phyloP scores from a whole-genome alignment of 495 filamentous ascomycete species.

The Xeromyces bisporus region DNA sequence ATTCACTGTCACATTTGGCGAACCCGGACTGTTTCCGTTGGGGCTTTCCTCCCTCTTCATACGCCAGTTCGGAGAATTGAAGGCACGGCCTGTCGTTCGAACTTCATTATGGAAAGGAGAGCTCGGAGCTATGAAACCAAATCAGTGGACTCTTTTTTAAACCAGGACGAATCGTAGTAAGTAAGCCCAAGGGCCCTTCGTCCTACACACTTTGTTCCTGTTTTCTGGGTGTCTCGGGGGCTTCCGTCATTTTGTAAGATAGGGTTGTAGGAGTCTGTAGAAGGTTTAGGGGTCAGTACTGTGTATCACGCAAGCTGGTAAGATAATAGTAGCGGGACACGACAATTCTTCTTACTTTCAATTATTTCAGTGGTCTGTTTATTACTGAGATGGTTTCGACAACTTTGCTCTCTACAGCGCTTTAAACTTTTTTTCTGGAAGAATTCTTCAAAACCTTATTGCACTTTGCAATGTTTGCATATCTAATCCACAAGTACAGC shows the following conservation, averaged over 20 bases:
- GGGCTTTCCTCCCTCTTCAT: slow-evolving; percentile 22
- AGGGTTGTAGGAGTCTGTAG: neutral
- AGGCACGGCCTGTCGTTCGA: slow-evolving; percentile 26
- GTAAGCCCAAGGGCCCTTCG: slow-evolving; percentile 3
- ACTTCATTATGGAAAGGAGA: slow-evolving; percentile 23
- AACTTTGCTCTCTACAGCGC: too few species aligned
- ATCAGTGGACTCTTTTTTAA: slow-evolving; percentile 8
- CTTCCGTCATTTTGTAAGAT: slow-evolving; percentile 17
- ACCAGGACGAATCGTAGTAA: neutral
- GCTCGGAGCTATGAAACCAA: slow-evolving; percentile 17
- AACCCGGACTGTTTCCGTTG: slow-evolving; percentile 9
- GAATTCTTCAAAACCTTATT: too few species aligned
- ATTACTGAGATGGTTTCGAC: neutral
- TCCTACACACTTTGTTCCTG: slow-evolving; percentile 25
- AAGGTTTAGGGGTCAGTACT: too few species aligned
- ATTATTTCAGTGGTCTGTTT: neutral
- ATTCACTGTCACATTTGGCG: slow-evolving; percentile 18
- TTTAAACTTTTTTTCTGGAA: too few species aligned
- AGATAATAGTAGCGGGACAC: too few species aligned
- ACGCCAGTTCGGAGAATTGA: slow-evolving; percentile 32
- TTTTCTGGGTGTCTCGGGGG: slow-evolving; percentile 14
- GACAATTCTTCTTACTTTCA: too few species aligned
- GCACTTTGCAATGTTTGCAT: too few species aligned
- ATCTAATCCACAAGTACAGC: too few species aligned
- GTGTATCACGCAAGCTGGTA: too few species aligned